These are phyloP conservation scores for Curvularia hawaiiensis DNA, from an alignment of 2,329 filamentous ascomycete species.

Conservation along the genomic window DNA sequence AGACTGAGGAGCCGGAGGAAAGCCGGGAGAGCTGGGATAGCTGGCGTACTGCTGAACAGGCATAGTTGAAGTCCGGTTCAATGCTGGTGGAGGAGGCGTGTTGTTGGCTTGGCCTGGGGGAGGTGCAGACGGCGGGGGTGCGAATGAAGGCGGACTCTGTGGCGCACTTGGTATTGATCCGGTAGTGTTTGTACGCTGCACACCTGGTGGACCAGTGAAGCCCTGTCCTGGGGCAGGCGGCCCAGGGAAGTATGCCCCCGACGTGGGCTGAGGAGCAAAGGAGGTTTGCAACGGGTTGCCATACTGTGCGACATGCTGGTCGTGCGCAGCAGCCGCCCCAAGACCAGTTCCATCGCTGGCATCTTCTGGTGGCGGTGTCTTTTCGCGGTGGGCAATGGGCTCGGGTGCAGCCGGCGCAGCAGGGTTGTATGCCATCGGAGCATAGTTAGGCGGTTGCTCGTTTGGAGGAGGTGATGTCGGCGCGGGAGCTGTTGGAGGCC, in stretches of 20 bases:
- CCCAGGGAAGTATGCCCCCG: slow-evolving; percentile 50
- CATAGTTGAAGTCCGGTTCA: slow-evolving; percentile 40
- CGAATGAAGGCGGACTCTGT: slow-evolving; percentile 46
- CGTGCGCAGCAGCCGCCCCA: slow-evolving; percentile 46
- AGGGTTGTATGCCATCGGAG: slow-evolving; percentile 77
- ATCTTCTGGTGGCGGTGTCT: slow-evolving; percentile 77
- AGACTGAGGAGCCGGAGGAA: slow-evolving; percentile 38
- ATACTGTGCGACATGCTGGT: slow-evolving; percentile 43
- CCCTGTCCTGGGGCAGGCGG: slow-evolving; percentile 46
- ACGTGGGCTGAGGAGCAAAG: slow-evolving; percentile 42
- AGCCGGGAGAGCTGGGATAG: slow-evolving; percentile 43
- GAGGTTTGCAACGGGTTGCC: slow-evolving; percentile 40
- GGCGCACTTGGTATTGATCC: slow-evolving; percentile 45
- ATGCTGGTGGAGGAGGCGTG: slow-evolving; percentile 31
- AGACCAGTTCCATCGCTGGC: slow-evolving; percentile 58
- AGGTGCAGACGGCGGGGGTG: slow-evolving; percentile 44
- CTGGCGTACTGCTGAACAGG: slow-evolving; percentile 47
- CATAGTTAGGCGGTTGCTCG: slow-evolving; percentile 55
- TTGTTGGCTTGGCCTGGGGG: slow-evolving; percentile 32
- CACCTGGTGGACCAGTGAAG: slow-evolving; percentile 39
- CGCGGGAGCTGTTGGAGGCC: slow-evolving; percentile 43
- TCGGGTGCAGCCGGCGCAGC: slow-evolving; percentile 78
- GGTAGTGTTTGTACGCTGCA: slow-evolving; percentile 43
- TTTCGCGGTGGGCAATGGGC: slow-evolving; percentile 72
- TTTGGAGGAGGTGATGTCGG: slow-evolving; percentile 37